Conservation (phyloP, 2,329 filamentous ascomycete species). For the Raffaelea albimanens region DNA sequence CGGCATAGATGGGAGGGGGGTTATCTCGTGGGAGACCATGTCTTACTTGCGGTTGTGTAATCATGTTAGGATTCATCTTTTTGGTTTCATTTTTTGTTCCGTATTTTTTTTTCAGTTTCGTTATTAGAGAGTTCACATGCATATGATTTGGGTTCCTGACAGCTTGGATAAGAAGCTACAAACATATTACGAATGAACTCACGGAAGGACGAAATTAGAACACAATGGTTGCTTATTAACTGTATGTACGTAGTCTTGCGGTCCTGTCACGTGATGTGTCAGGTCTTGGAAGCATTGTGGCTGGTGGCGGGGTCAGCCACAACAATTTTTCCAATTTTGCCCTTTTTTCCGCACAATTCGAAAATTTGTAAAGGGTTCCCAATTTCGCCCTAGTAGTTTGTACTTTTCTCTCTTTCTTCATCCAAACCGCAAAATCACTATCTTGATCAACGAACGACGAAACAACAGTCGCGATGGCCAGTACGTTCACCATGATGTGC, state of each 20-base stretch:
- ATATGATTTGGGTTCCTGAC: too few relatives aligned
- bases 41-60: background rate
- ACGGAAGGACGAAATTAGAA: too few relatives aligned
- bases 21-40: background rate
- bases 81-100: background rate
- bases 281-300: constrained; percentile 1
- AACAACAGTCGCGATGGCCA: constrained; percentile 57
- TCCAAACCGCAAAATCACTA: constrained; percentile 3
- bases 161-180: too few relatives aligned
- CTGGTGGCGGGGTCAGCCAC: constrained; percentile 8
- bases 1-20: background rate
- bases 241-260: too few relatives aligned
- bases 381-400: constrained; percentile 8
- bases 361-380: constrained; percentile 18
- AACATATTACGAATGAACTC: too few relatives aligned
- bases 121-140: too few relatives aligned
- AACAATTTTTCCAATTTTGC: constrained; percentile 1
- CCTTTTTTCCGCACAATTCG: constrained; percentile 16
- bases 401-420: constrained; percentile 3
- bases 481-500: constrained; percentile 37
- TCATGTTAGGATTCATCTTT: background rate
- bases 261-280: constrained; percentile 4
- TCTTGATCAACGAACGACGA: constrained; percentile 12
- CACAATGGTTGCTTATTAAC: too few relatives aligned
- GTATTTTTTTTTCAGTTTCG: background rate